phyloP scores from a whole-genome alignment of 2,329 filamentous ascomycete species.

The Diplodia seriata region DNA sequence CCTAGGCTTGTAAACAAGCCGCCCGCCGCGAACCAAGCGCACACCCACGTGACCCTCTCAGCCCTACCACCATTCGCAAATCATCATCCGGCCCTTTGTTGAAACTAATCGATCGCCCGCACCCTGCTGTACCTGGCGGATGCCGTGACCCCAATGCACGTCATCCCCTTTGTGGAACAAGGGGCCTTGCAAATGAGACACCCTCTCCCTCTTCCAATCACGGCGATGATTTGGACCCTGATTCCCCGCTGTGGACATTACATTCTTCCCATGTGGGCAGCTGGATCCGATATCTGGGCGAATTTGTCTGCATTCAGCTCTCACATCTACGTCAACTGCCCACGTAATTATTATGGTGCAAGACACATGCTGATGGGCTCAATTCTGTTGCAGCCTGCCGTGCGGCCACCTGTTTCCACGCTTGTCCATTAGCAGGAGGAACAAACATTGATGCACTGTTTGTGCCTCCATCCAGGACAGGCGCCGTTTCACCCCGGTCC shows the following conservation, averaged over 20 bases:
- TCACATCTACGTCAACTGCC: no score
- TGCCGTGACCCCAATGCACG: conserved; percentile 13
- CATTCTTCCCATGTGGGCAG: no score
- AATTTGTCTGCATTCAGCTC: no score
- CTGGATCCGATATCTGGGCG: no score
- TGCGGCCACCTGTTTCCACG: not conserved
- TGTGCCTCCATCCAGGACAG: not conserved
- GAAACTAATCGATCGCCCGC: not conserved
- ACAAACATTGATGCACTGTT: not conserved
- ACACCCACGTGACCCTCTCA: conserved; percentile 2
- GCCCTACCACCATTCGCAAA: conserved; percentile 20
- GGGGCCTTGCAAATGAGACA: conserved; percentile 14
- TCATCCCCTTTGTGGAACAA: conserved; percentile 23
- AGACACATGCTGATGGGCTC: no score
- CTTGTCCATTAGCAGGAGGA: conserved; percentile 12
- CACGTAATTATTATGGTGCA: no score
- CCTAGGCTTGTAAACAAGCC: conserved; percentile 21
- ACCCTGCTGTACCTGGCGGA: conserved; percentile 20
- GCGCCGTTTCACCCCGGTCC: not conserved
- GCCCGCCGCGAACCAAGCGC: conserved; percentile 4
- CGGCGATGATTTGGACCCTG: no score
- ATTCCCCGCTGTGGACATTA: no score
- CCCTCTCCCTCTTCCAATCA: not conserved
- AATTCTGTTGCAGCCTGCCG: no score
- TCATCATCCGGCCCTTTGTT: conserved; percentile 22